These are phyloP conservation scores for Aspergillus carbonarius DNA, from an alignment of 2,329 filamentous ascomycete genomes.

Conservation along the genomic window DNA sequence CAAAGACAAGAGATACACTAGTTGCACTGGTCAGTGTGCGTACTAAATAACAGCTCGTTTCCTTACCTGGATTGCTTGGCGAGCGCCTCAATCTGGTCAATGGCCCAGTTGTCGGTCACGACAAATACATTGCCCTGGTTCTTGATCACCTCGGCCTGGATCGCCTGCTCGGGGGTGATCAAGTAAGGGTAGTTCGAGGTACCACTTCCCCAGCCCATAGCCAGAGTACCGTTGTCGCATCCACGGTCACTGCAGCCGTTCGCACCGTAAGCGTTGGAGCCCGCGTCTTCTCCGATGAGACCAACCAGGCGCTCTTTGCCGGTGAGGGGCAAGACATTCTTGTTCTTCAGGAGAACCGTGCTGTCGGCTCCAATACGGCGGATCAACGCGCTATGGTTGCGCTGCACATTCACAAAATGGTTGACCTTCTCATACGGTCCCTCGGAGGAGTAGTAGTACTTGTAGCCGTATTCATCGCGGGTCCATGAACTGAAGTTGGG, in stretches of 20 bases:
- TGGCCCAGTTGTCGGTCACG: slow-evolving; percentile 59
- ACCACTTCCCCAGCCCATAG: slow-evolving; percentile 64
- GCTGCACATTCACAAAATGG: slow-evolving; percentile 79
- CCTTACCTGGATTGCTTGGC: slow-evolving; percentile 50
- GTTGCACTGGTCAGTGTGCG: background rate
- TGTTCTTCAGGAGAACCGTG: slow-evolving; percentile 88
- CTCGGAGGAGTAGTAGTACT: slow-evolving; percentile 63
- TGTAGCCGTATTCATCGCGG: slow-evolving; percentile 68
- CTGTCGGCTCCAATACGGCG: slow-evolving; percentile 75
- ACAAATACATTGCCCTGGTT: slow-evolving; percentile 63
- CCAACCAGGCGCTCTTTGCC: slow-evolving; percentile 70
- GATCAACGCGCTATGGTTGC: slow-evolving; percentile 69
- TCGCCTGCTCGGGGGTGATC: slow-evolving; percentile 61
- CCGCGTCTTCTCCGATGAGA: slow-evolving; percentile 81
- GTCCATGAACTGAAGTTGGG: slow-evolving; percentile 93
- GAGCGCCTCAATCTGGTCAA: slow-evolving; percentile 49
- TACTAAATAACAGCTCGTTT: background rate
- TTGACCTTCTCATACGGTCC: slow-evolving; percentile 67
- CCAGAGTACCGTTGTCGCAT: slow-evolving; percentile 60
- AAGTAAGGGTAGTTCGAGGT: slow-evolving; percentile 63
- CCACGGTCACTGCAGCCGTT: slow-evolving; percentile 75
- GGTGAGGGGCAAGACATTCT: slow-evolving; percentile 70
- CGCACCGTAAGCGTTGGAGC: slow-evolving; percentile 69
- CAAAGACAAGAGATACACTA: slow-evolving; percentile 72
- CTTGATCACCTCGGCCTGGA: slow-evolving; percentile 66